phyloP scores from a whole-genome alignment of 2,329 filamentous ascomycete genomes.

The Aureobasidium sp. region DNA sequence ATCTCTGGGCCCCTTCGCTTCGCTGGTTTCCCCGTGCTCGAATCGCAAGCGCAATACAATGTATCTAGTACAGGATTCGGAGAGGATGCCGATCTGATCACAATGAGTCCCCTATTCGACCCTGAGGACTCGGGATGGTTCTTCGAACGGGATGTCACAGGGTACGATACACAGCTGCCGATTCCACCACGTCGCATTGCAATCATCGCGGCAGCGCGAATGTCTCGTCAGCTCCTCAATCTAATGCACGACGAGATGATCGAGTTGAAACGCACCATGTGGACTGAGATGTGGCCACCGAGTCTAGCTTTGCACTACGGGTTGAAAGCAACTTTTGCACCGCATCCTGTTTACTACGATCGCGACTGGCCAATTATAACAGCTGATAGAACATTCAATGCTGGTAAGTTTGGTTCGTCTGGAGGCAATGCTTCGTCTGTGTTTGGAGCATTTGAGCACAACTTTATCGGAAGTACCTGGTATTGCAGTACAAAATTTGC shows the following conservation, averaged over 20 bases:
- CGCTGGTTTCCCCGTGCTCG: conserved; percentile 42
- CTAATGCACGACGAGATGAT: background rate
- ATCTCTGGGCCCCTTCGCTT: conserved; percentile 54
- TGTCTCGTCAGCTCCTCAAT: background rate
- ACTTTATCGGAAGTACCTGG: background rate
- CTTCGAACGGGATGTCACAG: background rate
- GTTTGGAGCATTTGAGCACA: background rate
- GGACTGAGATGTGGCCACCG: background rate
- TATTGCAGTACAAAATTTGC: background rate
- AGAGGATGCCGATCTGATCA: background rate
- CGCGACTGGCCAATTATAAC: background rate
- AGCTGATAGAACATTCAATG: background rate
- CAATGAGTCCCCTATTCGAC: background rate
- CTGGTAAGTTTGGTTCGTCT: background rate
- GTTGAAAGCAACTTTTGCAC: background rate
- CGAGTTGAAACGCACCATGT: background rate
- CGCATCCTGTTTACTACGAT: background rate
- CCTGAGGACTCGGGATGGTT: background rate
- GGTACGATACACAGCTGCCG: background rate
- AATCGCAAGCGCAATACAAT: conserved; percentile 49
- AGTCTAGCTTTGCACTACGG: background rate
- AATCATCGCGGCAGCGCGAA: background rate
- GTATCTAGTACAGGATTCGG: conserved; percentile 41
- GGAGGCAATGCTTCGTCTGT: background rate
- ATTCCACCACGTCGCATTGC: background rate